Evolutionary conservation across 805 yeast genomes (phyloP).

Genomic region (Ogataea haglerorum): DNA sequence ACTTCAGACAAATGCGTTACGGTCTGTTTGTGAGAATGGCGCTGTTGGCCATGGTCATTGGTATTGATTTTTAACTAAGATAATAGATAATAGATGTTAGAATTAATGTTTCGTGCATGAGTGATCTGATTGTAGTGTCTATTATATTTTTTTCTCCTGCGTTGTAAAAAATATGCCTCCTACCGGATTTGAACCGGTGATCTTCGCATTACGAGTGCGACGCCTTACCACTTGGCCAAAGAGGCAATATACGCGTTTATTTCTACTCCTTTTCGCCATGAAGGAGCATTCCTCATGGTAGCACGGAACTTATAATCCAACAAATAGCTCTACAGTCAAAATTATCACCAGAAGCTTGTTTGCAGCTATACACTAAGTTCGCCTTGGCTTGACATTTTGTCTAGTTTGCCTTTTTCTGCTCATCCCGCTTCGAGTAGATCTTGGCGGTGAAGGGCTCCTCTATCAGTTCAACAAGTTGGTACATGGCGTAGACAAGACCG

Average conservation of each 20-base stretch:
- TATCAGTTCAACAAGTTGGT: slow-evolving; percentile 74
- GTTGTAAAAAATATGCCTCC: slow-evolving; percentile 30
- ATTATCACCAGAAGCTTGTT: not conserved
- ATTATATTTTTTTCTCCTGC: slow-evolving; percentile 1
- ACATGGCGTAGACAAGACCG: slow-evolving; percentile 73
- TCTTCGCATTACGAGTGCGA: slow-evolving; percentile 46
- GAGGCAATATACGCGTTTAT: slow-evolving; percentile 28
- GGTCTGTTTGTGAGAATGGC: slow-evolving; percentile 99
- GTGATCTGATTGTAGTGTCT: not conserved
- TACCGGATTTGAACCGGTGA: slow-evolving; percentile 44
- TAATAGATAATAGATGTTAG: slow-evolving; percentile 3
- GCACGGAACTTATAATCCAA: not conserved
- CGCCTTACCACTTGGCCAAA: slow-evolving; percentile 47
- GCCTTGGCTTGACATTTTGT: too few relatives aligned
- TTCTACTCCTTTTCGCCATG: not conserved
- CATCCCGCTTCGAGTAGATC: slow-evolving; percentile 75
- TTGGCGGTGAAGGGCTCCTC: slow-evolving; percentile 96
- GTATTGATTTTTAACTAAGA: slow-evolving; percentile 71
- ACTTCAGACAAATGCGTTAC: slow-evolving; percentile 99
- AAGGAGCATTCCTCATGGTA: not conserved
- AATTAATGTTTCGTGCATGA: not conserved
- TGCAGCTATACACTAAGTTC: not conserved
- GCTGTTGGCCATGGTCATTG: slow-evolving; percentile 93
- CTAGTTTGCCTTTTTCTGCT: slow-evolving; percentile 20
- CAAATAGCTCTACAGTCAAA: not conserved